A percentile compares a stretch with the other conserved stretches of the same genome.
Evolutionary conservation across 169 alveolate genomes (phyloP).

Genomic region (Plasmodium sp.): DNA sequence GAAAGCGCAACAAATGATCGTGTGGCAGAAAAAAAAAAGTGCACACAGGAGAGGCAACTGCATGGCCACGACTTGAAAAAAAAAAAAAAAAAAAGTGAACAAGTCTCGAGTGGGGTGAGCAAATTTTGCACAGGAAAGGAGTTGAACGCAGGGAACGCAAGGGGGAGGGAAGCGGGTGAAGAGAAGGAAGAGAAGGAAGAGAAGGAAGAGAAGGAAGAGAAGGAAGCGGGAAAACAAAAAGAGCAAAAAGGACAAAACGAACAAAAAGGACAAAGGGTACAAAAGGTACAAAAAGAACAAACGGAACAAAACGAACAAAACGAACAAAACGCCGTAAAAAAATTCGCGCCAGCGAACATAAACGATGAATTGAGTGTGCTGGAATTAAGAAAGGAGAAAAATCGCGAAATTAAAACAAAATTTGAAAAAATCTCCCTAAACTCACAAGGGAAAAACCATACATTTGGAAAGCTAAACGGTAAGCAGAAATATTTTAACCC

Average conservation of each 20-base stretch:
- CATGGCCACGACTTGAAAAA: neutral
- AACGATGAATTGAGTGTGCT: conserved; percentile 28
- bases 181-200: too few relatives aligned
- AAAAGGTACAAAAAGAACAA: neutral
- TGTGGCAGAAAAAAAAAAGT: conserved; percentile 1
- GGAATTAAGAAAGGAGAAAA: conserved; percentile 25
- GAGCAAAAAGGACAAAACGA: neutral
- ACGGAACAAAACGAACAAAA: neutral
- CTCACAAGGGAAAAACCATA: conserved; percentile 4
- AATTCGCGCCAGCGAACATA: neutral
- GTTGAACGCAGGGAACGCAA: neutral
- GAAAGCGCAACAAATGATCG: conserved; percentile 6
- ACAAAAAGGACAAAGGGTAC: neutral
- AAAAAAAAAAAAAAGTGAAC: conserved; percentile 10
- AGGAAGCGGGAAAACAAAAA: neutral
- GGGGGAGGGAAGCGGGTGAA: neutral
- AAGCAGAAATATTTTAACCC: neutral
- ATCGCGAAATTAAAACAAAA: conserved; percentile 29
- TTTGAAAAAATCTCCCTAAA: conserved; percentile 26
- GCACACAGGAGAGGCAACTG: neutral
- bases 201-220: too few relatives aligned
- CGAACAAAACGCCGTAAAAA: neutral
- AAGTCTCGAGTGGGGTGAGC: neutral
- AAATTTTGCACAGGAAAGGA: neutral
- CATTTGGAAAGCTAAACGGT: neutral